These are phyloP conservation scores for barley (Hordeum vulgare) DNA, from an alignment of 176 grass and related monocot genomes.

Conservation along the genomic window DNA sequence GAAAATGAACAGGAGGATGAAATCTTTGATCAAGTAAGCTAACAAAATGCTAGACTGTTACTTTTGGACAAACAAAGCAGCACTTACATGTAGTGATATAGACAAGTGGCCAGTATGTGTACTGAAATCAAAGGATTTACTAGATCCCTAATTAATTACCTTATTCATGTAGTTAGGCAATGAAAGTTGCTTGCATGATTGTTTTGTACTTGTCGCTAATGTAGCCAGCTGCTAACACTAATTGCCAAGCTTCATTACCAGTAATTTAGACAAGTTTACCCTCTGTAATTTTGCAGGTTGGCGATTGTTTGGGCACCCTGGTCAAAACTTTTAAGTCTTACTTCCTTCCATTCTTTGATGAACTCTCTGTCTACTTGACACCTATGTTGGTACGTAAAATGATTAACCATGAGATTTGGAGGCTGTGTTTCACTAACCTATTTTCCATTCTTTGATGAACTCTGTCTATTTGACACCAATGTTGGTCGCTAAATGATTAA, in stretches of 20 bases:
- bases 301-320: constrained; percentile 71
- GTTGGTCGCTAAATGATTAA: too few species aligned
- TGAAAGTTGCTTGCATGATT: constrained; percentile 1
- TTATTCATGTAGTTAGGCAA: not conserved
- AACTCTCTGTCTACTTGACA: constrained; percentile 64
- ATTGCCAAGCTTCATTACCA: not conserved
- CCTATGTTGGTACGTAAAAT: constrained; percentile 63
- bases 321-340: constrained; percentile 71
- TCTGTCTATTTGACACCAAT: not conserved
- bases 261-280: constrained; percentile 3
- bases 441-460: not conserved
- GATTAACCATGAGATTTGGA: constrained; percentile 2
- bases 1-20: constrained; percentile 91
- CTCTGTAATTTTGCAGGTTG: constrained; percentile 36
- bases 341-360: constrained; percentile 75
- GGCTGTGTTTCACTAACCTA: not conserved
- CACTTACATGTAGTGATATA: not conserved
- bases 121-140: constrained; percentile 10
- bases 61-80: not conserved
- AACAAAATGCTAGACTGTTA: not conserved
- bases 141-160: constrained; percentile 5
- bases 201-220: not conserved
- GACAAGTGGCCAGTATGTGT: not conserved
- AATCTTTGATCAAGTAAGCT: constrained; percentile 74
- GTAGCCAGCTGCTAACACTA: not conserved